Conservation (phyloP, 768 basidiomycete species). For the Pisolithus albus region DNA sequence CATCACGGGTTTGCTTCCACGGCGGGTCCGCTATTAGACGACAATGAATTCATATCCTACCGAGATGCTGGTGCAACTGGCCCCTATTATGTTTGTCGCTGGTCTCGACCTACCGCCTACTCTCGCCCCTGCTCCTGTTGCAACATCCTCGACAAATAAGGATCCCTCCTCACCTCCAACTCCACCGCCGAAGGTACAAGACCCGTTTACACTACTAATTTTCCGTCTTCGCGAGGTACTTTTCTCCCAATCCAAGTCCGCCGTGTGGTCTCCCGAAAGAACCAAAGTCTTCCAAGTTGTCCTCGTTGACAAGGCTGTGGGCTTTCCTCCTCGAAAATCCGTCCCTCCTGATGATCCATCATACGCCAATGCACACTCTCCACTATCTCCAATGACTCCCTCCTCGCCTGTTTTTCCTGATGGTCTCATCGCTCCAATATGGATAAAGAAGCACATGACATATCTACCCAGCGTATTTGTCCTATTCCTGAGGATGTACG, state of each 20-base stretch:
- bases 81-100: conserved; percentile 92
- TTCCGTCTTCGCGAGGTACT: conserved; percentile 65
- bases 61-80: conserved; percentile 82
- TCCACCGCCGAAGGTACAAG: conserved; percentile 34
- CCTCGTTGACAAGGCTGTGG: conserved; percentile 75
- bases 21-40: not conserved
- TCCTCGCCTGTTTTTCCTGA: conserved; percentile 90
- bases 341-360: conserved; percentile 50
- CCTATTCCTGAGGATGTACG: conserved; percentile 79
- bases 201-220: conserved; percentile 56
- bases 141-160: conserved; percentile 7
- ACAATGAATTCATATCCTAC: conserved; percentile 93
- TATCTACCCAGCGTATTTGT: conserved; percentile 92
- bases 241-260: conserved; percentile 50
- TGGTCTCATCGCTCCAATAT: conserved; percentile 94
- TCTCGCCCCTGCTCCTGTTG: conserved; percentile 9
- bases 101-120: conserved; percentile 50
- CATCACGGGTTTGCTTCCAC: not conserved
- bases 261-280: conserved; percentile 70
- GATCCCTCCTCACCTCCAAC: conserved; percentile 19
- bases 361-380: conserved; percentile 66
- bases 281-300: conserved; percentile 72
- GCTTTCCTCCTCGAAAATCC: conserved; percentile 84
- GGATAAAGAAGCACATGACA: conserved; percentile 93
- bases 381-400: conserved; percentile 86